Evolutionary conservation across 768 basidiomycete genomes (phyloP), one percentile per base, ranked within the genome.

Genomic region (Mycena kentingensis): DNA sequence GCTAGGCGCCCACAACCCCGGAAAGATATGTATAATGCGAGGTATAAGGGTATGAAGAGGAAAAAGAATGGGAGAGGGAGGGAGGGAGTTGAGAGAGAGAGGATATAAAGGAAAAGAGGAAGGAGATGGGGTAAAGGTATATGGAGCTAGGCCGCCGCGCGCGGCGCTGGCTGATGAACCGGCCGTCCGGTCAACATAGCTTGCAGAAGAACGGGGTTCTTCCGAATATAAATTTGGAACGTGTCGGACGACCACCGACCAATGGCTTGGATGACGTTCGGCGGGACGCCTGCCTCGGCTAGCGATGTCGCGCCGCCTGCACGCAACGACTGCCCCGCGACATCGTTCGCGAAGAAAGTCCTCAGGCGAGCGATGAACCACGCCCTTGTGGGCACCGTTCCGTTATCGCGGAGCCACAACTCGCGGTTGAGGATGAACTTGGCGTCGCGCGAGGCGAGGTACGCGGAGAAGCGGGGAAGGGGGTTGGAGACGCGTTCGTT

Each of bases 241-340:
- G 65, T 53, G 2, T 63, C 58, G 0, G 69, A 72, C 1, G 64
- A 52, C 73, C 73, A 73, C 1, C 69, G 62, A 0, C 70, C 71
- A 1, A 60, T 37, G 0, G 60, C 62, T 34, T 67, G 70, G 36
- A 73, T 73, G 3, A 44, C 37, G 29, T 60, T 47, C 4, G 62
- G 58, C 1, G 67, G 43, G 3, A 54, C 47, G 0, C 72, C 69
- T 1, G 38, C 38, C 8, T 37, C 46, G 0, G 71, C 72, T 4
- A 66, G 55, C 15, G 48, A 54, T 2, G 72, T 74, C 0, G 72
- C 69, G 4, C 71, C 69, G 1, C 72, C 70, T 19, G 70, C 48
- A 26, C 65, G 67, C 26, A 70, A n/a, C 1, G 66, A 70, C 36
- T 73, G 69, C 6, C 69, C 71, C 0, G 55, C 39, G 27, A 65